phyloP scores from a whole-genome alignment of 805 yeast species.

The Yamadazyma tumulicola region DNA sequence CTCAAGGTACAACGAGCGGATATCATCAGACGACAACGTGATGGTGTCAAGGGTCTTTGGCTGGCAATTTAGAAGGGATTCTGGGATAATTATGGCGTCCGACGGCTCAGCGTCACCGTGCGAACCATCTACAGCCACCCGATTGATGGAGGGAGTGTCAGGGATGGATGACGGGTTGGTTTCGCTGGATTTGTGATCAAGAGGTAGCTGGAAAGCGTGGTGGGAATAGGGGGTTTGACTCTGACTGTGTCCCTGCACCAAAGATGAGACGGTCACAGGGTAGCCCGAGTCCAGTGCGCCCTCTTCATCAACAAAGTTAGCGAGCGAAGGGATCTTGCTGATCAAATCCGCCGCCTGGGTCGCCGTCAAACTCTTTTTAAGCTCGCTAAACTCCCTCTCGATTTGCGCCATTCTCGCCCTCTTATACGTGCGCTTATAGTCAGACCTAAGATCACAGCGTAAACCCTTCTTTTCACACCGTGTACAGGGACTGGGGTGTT shows the following conservation, averaged over 20 bases:
- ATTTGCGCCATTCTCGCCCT: conserved; percentile 81
- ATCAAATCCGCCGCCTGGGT: conserved; percentile 31
- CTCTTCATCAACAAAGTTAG: conserved; percentile 7
- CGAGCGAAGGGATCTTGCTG: conserved; percentile 22
- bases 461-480: conserved; percentile 72
- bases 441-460: conserved; percentile 70
- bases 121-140: conserved; percentile 4
- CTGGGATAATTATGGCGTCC: conserved; percentile 13
- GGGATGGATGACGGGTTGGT: conserved; percentile 23
- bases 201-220: conserved; percentile 2
- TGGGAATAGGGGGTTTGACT: conserved; percentile 3
- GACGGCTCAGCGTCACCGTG: conserved; percentile 2
- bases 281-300: conserved; percentile 1
- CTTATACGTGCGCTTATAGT: conserved; percentile 85
- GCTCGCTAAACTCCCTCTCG: conserved; percentile 72
- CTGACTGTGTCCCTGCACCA: neutral
- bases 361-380: conserved; percentile 50
- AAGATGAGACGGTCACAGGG: neutral
- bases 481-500: conserved; percentile 75
- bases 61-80: conserved; percentile 43
- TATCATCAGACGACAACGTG: conserved; percentile 56
- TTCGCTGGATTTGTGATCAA: conserved; percentile 15
- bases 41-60: conserved; percentile 74
- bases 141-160: conserved; percentile 25
- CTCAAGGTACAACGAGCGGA: conserved; percentile 61